These are phyloP conservation scores for Vicia sativa DNA, from an alignment of 306 rosid species.

Conservation along the genomic window DNA sequence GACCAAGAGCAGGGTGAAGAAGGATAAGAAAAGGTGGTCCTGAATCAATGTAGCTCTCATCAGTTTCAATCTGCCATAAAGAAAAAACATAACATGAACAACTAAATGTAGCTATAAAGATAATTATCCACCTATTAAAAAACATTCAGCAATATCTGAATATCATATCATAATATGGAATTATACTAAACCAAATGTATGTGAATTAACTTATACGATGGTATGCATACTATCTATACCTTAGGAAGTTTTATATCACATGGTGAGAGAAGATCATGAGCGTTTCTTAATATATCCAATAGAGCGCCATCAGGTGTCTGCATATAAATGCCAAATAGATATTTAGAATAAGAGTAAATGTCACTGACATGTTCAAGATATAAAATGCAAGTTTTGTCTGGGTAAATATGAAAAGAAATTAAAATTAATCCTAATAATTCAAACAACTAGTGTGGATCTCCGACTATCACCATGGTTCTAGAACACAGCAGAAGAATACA, in stretches of 20 bases:
- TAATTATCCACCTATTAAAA: constrained; percentile 12
- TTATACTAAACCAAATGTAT: constrained; percentile 22
- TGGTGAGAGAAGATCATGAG: constrained; percentile 75
- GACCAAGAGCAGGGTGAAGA: constrained; percentile 96
- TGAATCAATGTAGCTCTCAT: constrained; percentile 69
- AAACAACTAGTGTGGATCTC: constrained; percentile 11
- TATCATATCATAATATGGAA: constrained; percentile 37
- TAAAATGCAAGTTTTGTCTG: constrained; percentile 29
- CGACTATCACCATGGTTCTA: constrained; percentile 1
- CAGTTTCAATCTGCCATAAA: constrained; percentile 69
- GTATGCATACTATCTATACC: constrained; percentile 49
- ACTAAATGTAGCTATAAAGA: constrained; percentile 16
- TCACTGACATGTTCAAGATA: constrained; percentile 31
- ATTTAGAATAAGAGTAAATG: constrained; percentile 24
- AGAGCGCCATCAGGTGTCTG: constrained; percentile 95
- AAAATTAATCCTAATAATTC: constrained; percentile 19
- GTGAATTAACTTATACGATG: constrained; percentile 29
- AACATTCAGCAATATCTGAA: constrained; percentile 4
- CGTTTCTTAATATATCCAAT: constrained; percentile 84
- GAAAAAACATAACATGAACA: constrained; percentile 29
- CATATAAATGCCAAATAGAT: constrained; percentile 40
- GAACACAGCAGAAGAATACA: constrained; percentile 29
- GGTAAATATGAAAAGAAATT: constrained; percentile 12
- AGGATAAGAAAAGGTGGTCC: constrained; percentile 95
- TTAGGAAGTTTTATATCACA: constrained; percentile 79